phyloP scores from a whole-genome alignment of 2,329 filamentous ascomycete genomes.

The Cordyceps cicadae region DNA sequence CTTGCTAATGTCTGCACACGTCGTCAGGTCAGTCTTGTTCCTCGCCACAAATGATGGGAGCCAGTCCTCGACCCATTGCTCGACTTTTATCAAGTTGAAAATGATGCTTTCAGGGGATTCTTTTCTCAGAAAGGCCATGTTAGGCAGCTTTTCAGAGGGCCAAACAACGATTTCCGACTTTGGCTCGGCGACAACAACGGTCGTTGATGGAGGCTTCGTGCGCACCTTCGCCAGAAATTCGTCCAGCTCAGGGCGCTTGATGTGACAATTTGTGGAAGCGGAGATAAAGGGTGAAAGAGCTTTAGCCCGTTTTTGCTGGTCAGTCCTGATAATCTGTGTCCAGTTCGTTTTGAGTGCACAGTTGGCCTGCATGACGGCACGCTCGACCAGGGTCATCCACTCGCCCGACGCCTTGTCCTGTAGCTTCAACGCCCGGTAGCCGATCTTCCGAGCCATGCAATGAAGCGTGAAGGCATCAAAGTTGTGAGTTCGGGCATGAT shows the following conservation, averaged over 20 bases:
- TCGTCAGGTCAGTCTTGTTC: slow-evolving; percentile 14
- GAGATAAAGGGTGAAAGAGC: not conserved
- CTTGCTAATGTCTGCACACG: slow-evolving; percentile 22
- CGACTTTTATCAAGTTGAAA: slow-evolving; percentile 30
- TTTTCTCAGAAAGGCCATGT: not conserved
- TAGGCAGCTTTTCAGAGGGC: not conserved
- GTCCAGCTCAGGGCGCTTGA: not conserved
- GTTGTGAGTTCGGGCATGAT: slow-evolving; percentile 11
- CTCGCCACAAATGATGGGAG: slow-evolving; percentile 19
- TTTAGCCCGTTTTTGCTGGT: not conserved
- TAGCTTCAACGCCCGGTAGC: slow-evolving; percentile 34
- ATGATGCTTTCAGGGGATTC: not conserved
- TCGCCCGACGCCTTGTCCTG: not conserved
- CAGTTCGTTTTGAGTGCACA: not conserved
- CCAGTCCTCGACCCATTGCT: slow-evolving; percentile 38
- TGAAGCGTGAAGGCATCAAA: slow-evolving; percentile 24
- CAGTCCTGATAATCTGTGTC: not conserved
- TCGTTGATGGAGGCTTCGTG: not conserved
- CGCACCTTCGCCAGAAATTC: not conserved
- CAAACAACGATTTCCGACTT: not conserved
- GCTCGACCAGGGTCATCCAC: slow-evolving; percentile 11
- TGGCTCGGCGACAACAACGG: not conserved
- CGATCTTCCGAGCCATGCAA: slow-evolving; percentile 36
- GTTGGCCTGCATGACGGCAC: not conserved
- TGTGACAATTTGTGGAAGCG: too few relatives aligned